phyloP scores from a whole-genome alignment of 345 rosid genomes.

The Trapa bicornis region DNA sequence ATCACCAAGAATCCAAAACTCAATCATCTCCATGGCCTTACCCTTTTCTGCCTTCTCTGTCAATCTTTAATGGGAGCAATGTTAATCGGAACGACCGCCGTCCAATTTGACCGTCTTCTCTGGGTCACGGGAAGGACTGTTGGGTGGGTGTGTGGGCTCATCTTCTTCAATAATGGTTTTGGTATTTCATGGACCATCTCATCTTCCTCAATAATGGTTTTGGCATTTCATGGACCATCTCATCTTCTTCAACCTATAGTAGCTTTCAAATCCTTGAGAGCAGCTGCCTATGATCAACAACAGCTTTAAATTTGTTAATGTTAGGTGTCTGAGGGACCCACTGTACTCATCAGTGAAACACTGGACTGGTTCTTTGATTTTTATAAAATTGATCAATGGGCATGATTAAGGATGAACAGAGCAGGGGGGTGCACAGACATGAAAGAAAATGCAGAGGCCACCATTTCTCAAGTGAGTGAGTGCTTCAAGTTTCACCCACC shows the following conservation, averaged over 20 bases:
- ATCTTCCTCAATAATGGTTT: neutral
- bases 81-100: neutral
- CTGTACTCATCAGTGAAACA: too few species aligned
- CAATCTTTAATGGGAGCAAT: neutral
- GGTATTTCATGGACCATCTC: neutral
- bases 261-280: neutral
- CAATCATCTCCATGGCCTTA: neutral
- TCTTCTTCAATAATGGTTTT: neutral
- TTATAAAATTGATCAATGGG: too few species aligned
- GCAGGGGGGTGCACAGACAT: neutral
- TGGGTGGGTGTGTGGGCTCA: too few species aligned
- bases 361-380: too few species aligned
- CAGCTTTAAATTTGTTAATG: too few species aligned
- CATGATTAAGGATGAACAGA: too few species aligned
- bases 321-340: too few species aligned
- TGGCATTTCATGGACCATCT: neutral
- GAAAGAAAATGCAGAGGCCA: neutral
- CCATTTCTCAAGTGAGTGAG: constrained; percentile 1
- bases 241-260: neutral
- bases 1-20: neutral
- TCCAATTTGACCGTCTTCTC: neutral
- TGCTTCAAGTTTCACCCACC: neutral
- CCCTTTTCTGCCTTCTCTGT: neutral
- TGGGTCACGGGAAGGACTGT: neutral
- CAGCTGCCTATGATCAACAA: neutral